These are phyloP conservation scores for Albugo laibachii DNA, from an alignment of 352 stramenopile species.

Conservation along the genomic window DNA sequence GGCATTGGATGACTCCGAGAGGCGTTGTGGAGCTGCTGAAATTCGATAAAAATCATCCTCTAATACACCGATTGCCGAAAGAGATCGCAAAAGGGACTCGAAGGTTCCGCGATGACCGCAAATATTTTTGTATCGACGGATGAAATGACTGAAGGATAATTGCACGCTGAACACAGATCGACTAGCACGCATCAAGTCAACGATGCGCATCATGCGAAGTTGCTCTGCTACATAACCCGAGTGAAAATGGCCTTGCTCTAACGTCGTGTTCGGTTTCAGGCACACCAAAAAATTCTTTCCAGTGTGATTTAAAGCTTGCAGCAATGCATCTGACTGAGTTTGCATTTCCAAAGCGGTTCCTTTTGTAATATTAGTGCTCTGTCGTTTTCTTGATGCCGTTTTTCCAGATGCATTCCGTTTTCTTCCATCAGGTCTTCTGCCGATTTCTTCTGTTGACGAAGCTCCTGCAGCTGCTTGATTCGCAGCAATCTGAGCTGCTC, in stretches of 20 bases:
- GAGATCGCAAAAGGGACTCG: constrained; percentile 41
- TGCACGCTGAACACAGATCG: constrained; percentile 54
- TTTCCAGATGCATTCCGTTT: not conserved
- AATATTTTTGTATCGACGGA: constrained; percentile 61
- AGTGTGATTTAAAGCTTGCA: constrained; percentile 47
- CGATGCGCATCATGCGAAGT: constrained; percentile 37
- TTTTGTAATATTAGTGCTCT: constrained; percentile 14
- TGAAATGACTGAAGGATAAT: constrained; percentile 62
- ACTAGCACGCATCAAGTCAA: constrained; percentile 55
- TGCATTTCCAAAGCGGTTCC: constrained; percentile 26
- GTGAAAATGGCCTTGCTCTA: constrained; percentile 44
- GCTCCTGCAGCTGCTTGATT: constrained; percentile 6
- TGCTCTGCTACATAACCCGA: constrained; percentile 52
- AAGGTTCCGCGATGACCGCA: constrained; percentile 56
- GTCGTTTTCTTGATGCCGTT: constrained; percentile 17
- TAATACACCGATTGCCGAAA: constrained; percentile 62
- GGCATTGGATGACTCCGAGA: too few relatives aligned
- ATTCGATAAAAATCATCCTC: constrained; percentile 66
- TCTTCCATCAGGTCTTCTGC: too few relatives aligned
- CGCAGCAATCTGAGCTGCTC: constrained; percentile 35
- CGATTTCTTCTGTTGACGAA: too few relatives aligned
- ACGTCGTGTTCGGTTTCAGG: constrained; percentile 46
- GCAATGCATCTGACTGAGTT: constrained; percentile 39
- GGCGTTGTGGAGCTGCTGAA: too few relatives aligned
- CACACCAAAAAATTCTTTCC: constrained; percentile 71